Evolutionary conservation across 2,329 filamentous ascomycete genomes (phyloP).

Genomic region (Aspergillus sp.): DNA sequence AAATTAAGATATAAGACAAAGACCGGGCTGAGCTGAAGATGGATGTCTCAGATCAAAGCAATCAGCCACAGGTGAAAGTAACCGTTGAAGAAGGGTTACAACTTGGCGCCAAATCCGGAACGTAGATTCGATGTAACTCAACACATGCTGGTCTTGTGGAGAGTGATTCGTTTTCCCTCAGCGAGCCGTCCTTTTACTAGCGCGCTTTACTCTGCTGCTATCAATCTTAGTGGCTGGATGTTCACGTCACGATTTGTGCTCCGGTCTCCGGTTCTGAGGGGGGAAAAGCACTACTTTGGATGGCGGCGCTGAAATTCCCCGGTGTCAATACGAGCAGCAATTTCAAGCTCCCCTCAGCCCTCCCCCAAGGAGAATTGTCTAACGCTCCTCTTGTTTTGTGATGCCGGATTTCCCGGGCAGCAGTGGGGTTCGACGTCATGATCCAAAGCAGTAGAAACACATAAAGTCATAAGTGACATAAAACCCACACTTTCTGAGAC

Average conservation of each 20-base stretch:
- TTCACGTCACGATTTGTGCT: neutral
- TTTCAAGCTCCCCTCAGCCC: neutral
- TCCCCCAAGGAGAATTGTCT: neutral
- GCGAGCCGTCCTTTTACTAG: neutral
- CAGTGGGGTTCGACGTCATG: conserved; percentile 4
- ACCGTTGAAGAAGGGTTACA: conserved; percentile 3
- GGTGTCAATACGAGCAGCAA: conserved; percentile 1
- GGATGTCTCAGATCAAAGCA: neutral
- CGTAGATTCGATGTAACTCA: conserved; percentile 3
- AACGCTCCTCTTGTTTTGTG: neutral
- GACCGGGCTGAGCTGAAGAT: conserved; percentile 1
- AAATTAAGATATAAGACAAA: neutral
- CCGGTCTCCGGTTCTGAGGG: neutral
- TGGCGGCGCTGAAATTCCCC: neutral
- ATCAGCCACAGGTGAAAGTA: conserved; percentile 4
- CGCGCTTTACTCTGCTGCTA: neutral
- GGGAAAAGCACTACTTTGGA: neutral
- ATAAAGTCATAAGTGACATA: neutral
- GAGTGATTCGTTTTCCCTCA: conserved; percentile 8
- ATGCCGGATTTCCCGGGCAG: neutral
- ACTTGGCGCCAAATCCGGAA: conserved; percentile 1
- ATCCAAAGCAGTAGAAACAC: neutral
- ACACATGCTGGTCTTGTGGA: conserved; percentile 9
- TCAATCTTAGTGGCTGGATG: conserved; percentile 5
- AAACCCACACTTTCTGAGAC: neutral